Percentiles rank a stretch among this genome's conserved stretches.
phyloP scores from a whole-genome alignment of 78 protist genomes.

The Dictyostelium citrinum region DNA sequence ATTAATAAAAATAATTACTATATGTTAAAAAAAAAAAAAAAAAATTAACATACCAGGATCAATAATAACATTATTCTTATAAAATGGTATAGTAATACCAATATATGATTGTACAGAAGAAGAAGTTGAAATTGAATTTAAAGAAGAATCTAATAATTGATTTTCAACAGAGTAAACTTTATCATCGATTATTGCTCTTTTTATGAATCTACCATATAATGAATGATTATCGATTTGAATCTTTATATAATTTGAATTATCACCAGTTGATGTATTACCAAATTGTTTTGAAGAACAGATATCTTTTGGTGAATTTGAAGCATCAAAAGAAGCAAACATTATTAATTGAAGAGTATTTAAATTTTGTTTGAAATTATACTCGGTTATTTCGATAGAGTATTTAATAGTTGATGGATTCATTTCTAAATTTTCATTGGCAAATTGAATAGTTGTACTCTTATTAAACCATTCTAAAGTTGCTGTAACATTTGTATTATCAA shows the following conservation, averaged over 20 bases:
- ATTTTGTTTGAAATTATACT: neutral
- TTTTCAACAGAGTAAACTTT: neutral
- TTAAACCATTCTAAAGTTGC: neutral
- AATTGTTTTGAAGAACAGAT: neutral
- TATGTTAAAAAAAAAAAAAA: no score
- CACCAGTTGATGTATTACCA: neutral
- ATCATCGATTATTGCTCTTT: neutral
- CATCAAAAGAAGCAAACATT: neutral
- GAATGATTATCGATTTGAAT: neutral
- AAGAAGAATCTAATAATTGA: neutral
- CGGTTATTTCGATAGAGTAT: neutral
- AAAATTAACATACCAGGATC: neutral
- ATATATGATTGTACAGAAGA: neutral
- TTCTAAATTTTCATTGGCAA: neutral
- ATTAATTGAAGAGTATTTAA: slow-evolving; percentile 18
- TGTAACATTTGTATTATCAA: neutral
- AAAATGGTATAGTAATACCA: neutral
- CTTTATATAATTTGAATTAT: neutral
- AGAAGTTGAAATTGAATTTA: neutral
- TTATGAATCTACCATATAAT: slow-evolving; percentile 13
- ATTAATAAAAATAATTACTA: no score
- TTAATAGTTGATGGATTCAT: slow-evolving; percentile 43
- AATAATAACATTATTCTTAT: neutral
- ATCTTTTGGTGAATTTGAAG: neutral
- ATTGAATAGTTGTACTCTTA: neutral